Evolutionary conservation across 306 rosid genomes (phyloP).

Genomic region (Begonia masoniana): DNA sequence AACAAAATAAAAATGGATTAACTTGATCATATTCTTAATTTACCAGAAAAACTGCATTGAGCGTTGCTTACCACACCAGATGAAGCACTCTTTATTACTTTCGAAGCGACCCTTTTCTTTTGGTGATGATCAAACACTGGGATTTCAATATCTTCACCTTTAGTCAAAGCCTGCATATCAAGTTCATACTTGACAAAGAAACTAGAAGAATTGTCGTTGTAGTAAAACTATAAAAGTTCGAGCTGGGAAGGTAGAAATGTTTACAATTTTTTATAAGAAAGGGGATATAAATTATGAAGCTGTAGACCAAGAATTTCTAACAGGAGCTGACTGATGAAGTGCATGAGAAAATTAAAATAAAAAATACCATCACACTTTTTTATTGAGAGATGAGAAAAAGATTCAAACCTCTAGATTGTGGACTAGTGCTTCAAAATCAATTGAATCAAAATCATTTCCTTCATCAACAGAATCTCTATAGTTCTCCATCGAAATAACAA

Average conservation of each 20-base stretch:
- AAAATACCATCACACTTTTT: too few species aligned
- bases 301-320: too few species aligned
- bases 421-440: slow-evolving; percentile 66
- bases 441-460: slow-evolving; percentile 62
- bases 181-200: slow-evolving; percentile 5
- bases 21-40: slow-evolving; percentile 1
- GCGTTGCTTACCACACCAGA: slow-evolving; percentile 74
- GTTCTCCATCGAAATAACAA: slow-evolving; percentile 91
- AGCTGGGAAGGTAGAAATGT: too few species aligned
- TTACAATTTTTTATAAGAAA: too few species aligned
- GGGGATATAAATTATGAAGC: too few species aligned
- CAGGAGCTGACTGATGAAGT: too few species aligned
- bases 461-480: slow-evolving; percentile 80
- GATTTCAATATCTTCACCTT: slow-evolving; percentile 64
- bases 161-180: slow-evolving; percentile 61
- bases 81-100: slow-evolving; percentile 65
- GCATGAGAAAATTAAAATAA: too few species aligned
- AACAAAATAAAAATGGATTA: slow-evolving; percentile 11
- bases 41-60: slow-evolving; percentile 8
- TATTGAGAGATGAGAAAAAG: slow-evolving; percentile 15
- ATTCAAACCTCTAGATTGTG: slow-evolving; percentile 83
- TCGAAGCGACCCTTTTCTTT: slow-evolving; percentile 64
- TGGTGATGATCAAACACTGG: slow-evolving; percentile 86
- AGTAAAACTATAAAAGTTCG: too few species aligned
- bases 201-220: too few species aligned